Evolutionary conservation across 768 basidiomycete species (phyloP), one percentile per base, ranked within the genome.

Genomic region (Russula sp.): DNA sequence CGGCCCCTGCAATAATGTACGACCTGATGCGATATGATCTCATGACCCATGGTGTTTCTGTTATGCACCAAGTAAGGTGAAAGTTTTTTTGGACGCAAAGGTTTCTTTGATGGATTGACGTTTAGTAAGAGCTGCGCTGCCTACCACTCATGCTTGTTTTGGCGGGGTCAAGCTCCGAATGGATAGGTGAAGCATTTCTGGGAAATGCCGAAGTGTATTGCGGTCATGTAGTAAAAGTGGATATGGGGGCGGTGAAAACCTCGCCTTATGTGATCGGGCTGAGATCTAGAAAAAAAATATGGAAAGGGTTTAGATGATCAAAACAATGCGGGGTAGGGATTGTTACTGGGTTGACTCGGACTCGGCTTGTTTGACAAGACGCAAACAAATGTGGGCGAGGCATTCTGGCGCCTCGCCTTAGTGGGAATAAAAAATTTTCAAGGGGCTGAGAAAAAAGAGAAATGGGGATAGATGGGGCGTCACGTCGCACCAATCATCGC

Each of bases 1-100:
- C 68, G 69, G 71, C 69, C 60, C 64, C 25, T 64, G 59, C 63
- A 59, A 63, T 56, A 59, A 68, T 68, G 41, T 69, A 65, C 59
- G 65, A 66, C 65, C 36, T 41, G 25, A 64, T 65, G 58, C 64
- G 61, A 29, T 62, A 63, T 36, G 34, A 52, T 34, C 55, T 62
- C 60, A 64, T 53, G 63, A 64, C 59, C 45, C 54, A n/a, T 58
- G 61, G 60, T 36, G 25, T 29, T 56, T 45, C 55, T 48, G 51
- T 42, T 46, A 7, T 51, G 16, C 42, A 42, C 63, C 49, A 34
- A 46, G 38, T 34, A 63, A 53, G 54, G 60, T 34, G 60, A 62
- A 56, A 43, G 55, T 36, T 29, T 50, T 63, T 45, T 39, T 62
- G 43, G 39, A 39, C 43, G 22, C 14, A 2, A 16, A 10, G 39